phyloP scores from a whole-genome alignment of 805 yeast species.

The Naumovozyma baii region DNA sequence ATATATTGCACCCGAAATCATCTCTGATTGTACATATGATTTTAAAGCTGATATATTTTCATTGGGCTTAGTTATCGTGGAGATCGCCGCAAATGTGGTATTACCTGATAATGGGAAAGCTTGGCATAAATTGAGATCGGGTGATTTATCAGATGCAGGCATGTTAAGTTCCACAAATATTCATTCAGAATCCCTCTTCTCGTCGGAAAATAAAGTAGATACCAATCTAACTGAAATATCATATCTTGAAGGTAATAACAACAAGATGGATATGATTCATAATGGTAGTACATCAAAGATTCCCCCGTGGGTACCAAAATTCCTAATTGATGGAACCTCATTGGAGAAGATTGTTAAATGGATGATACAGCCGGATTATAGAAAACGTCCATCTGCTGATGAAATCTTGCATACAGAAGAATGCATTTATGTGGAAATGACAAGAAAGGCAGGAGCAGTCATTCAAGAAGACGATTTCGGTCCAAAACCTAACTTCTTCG shows the following conservation, averaged over 20 bases:
- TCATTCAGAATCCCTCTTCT: constrained; percentile 27
- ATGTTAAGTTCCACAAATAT: constrained; percentile 66
- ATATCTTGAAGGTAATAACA: constrained; percentile 1
- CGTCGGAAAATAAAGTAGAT: constrained; percentile 21
- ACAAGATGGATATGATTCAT: not conserved
- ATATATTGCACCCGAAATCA: constrained; percentile 94
- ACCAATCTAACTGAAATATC: constrained; percentile 20
- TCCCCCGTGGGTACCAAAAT: constrained; percentile 85
- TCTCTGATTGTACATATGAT: constrained; percentile 71
- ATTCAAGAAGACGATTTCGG: constrained; percentile 95
- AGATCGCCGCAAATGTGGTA: constrained; percentile 89
- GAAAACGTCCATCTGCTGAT: constrained; percentile 68
- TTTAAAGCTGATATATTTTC: constrained; percentile 92
- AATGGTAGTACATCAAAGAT: constrained; percentile 22
- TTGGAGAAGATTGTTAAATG: constrained; percentile 73
- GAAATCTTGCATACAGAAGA: constrained; percentile 64
- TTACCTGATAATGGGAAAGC: constrained; percentile 93
- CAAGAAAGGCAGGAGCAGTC: constrained; percentile 86
- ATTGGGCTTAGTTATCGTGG: constrained; percentile 87
- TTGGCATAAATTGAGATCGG: constrained; percentile 92
- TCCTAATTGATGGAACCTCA: constrained; percentile 62
- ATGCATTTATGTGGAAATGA: constrained; percentile 63
- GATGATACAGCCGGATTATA: constrained; percentile 84
- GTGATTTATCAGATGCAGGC: constrained; percentile 93
- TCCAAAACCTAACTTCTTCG: constrained; percentile 48